These are phyloP conservation scores for Sequoia sempervirens DNA, from an alignment of 75 land plant species.

Conservation along the genomic window DNA sequence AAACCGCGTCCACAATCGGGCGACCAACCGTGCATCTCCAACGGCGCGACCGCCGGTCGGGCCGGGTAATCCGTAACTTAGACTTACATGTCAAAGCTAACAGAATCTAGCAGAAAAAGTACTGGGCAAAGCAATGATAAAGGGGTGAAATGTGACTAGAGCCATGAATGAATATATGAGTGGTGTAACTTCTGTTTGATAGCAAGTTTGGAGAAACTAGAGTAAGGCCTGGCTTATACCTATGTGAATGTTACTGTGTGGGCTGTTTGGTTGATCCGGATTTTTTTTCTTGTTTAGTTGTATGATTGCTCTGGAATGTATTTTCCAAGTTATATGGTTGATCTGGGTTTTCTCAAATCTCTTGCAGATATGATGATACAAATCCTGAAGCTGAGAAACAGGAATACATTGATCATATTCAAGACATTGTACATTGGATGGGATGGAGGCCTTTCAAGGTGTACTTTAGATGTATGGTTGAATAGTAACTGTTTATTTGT, in stretches of 20 bases:
- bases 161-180: too few relatives aligned
- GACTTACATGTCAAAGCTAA: too few relatives aligned
- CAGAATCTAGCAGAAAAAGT: too few relatives aligned
- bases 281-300: not conserved
- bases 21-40: too few relatives aligned
- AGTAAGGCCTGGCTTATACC: not conserved
- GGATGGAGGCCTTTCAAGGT: constrained; percentile 99
- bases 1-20: too few relatives aligned
- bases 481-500: not conserved
- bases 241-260: not conserved
- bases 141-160: too few relatives aligned
- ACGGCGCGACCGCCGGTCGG: too few relatives aligned
- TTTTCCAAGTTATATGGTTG: not conserved
- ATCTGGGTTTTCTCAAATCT: not conserved
- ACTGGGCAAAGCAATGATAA: too few relatives aligned
- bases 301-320: constrained; percentile 3
- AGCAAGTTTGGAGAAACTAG: not conserved
- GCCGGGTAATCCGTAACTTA: too few relatives aligned
- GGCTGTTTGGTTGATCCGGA: not conserved
- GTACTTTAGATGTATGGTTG: not conserved
- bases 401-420: constrained; percentile 97
- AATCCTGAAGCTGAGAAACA: constrained; percentile 98
- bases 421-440: constrained; percentile 94
- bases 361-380: constrained; percentile 92
- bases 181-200: not conserved